phyloP scores from a whole-genome alignment of 108 stramenopile species.

The Cylindrotheca closterium region DNA sequence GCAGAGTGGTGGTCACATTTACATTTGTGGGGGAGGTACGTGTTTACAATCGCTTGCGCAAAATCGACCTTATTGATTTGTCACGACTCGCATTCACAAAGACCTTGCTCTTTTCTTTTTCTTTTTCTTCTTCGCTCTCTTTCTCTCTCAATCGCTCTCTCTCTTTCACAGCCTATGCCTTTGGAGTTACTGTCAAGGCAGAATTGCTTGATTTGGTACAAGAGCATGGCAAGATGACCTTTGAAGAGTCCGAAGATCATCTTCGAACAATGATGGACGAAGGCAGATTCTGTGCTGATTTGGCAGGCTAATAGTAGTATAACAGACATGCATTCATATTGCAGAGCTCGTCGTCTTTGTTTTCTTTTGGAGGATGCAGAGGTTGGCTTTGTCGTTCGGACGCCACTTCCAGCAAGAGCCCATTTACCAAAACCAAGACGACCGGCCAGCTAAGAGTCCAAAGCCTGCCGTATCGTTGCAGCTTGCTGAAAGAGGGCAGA shows the following conservation, averaged over 20 bases:
- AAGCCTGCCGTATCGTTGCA: no score
- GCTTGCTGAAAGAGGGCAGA: no score
- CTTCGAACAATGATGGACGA: constrained; percentile 41
- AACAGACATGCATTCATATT: neutral
- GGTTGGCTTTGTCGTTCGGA: neutral
- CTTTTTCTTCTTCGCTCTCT: no score
- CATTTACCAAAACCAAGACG: no score
- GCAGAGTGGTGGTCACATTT: constrained; percentile 51
- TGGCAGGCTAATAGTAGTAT: constrained; percentile 7
- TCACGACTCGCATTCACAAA: no score
- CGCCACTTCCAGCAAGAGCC: neutral
- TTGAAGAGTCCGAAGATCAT: constrained; percentile 50
- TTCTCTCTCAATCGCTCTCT: no score
- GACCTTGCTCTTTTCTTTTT: no score
- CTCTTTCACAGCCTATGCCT: constrained; percentile 50
- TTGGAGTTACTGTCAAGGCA: constrained; percentile 60
- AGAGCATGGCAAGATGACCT: constrained; percentile 42
- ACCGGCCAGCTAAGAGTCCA: no score
- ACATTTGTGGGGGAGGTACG: constrained; percentile 53
- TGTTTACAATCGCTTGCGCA: neutral
- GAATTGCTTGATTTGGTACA: constrained; percentile 51
- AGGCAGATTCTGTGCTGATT: constrained; percentile 19
- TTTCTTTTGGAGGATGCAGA: no score
- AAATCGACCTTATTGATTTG: no score
- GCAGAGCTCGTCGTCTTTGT: neutral